Percentiles rank a stretch among this genome's conserved stretches.
Evolutionary conservation across 768 basidiomycete species (phyloP).

Genomic region (Termitomyces sp.): DNA sequence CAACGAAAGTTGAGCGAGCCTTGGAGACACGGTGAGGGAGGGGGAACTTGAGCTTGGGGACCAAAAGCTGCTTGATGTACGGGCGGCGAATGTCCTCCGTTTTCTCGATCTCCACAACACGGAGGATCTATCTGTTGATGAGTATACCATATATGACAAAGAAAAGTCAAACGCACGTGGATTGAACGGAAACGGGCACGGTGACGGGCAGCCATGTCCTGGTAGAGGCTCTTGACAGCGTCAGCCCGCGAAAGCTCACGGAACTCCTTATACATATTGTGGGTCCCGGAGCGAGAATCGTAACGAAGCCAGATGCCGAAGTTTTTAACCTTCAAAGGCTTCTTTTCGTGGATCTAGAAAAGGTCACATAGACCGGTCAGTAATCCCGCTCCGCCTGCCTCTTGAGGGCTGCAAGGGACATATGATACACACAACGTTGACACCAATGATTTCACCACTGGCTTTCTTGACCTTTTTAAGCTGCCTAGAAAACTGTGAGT

Average conservation of each 20-base stretch:
- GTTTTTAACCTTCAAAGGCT: conserved; percentile 98
- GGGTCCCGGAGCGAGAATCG: conserved; percentile 98
- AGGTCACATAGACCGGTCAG: conserved; percentile 36
- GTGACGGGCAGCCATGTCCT: conserved; percentile 99
- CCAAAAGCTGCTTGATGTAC: conserved; percentile 95
- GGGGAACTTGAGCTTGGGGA: conserved; percentile 92
- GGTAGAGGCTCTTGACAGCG: conserved; percentile 95
- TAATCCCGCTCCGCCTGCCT: conserved; percentile 78
- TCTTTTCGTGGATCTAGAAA: conserved; percentile 92
- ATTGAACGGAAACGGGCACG: conserved; percentile 99
- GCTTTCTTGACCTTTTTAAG: conserved; percentile 99
- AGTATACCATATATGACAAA: not conserved
- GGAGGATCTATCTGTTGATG: conserved; percentile 67
- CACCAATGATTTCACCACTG: conserved; percentile 96
- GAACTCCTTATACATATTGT: conserved; percentile 99
- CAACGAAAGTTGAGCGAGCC: conserved; percentile 74
- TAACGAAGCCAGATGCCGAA: conserved; percentile 99
- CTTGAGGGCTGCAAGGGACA: conserved; percentile 74
- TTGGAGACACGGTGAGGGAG: conserved; percentile 86
- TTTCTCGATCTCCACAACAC: conserved; percentile 95
- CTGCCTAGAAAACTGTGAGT: conserved; percentile 48
- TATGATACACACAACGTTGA: conserved; percentile 88
- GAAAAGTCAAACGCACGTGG: conserved; percentile 55
- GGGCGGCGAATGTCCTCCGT: conserved; percentile 87
- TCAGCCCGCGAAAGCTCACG: conserved; percentile 91